These are phyloP conservation scores for Thuja plicata DNA, from an alignment of 83 land plant species.

Conservation along the genomic window DNA sequence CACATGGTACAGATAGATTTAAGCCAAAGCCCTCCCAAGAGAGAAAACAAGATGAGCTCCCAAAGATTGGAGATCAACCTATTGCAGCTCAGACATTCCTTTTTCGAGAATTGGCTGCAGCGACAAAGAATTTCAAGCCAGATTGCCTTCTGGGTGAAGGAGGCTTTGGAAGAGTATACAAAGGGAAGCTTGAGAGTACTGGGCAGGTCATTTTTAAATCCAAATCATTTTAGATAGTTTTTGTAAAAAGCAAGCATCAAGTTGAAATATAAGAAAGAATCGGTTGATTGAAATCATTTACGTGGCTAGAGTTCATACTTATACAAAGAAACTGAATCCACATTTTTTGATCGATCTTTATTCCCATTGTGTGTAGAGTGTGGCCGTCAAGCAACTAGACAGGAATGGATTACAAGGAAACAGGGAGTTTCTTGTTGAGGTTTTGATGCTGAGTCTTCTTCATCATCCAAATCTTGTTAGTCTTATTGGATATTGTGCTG, in stretches of 20 bases:
- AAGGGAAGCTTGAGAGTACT: constrained; percentile 12
- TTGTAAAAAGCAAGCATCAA: not conserved
- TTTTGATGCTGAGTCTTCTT: constrained; percentile 18
- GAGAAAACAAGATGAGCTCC: not conserved
- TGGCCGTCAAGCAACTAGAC: constrained; percentile 20
- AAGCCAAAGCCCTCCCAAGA: not conserved
- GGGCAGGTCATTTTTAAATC: constrained; percentile 10
- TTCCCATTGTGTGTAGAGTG: constrained; percentile 4
- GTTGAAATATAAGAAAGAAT: not conserved
- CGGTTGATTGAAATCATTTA: not conserved
- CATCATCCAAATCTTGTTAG: constrained; percentile 18
- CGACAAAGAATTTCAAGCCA: constrained; percentile 11
- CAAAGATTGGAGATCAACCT: not conserved
- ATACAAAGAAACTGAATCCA: not conserved
- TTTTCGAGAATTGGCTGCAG: constrained; percentile 18
- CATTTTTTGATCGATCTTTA: not conserved
- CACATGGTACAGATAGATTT: constrained; percentile 2
- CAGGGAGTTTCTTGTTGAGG: constrained; percentile 21
- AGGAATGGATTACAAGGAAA: constrained; percentile 19
- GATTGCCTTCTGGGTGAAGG: constrained; percentile 18
- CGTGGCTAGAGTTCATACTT: not conserved
- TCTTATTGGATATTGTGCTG: constrained; percentile 20
- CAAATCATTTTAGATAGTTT: not conserved
- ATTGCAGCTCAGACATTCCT: constrained; percentile 4
- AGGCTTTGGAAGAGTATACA: constrained; percentile 21